Base-by-base conservation (phyloP, 2,329 filamentous ascomycete genomes). In the Venturiaceae sp. region DNA sequence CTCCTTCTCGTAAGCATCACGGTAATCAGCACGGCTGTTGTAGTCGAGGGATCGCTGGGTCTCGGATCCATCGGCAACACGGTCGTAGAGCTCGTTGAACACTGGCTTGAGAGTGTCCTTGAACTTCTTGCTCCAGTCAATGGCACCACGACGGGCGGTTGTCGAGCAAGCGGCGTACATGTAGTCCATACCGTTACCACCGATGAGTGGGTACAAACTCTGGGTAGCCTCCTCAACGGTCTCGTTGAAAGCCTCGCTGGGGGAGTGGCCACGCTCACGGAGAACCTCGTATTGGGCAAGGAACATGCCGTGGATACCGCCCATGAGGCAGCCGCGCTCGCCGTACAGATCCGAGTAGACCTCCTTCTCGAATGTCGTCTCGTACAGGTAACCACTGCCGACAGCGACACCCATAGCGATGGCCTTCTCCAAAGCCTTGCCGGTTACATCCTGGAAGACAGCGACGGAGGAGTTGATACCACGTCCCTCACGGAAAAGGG, bases 301-400 rank as follows among this genome's bases (percentile, higher is more conserved):
- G 89, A 99, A 99, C 94, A 99, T 99, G 75, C 94, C 94, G 85
- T 99, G 94, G 79, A 99, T 99, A 78, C 94, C 94, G 69, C 94
- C 94, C 94, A 99, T 99, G 72, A 99, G 83, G 86, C 94, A 99
- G 75, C 94, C 94, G 80, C 94, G 92, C 88, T 99, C 94, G 78
- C 94, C 94, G 83, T 99, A 99, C 67, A 99, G 87, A 80, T 97
- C 94, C 63, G 91, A 96, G 88, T 95, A 96, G 74, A 99, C 94
- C 83, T 99, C 94, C 88, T 99, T 99, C 85, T 99, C 88, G 73
- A 99, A 99, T 75, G 94, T 99, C 74, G 94, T 99, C 88, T 97
- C 89, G 86, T 99, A 99, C 69, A 99, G 89, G 85, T 99, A 99
- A 72, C 94, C 94, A 71, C 87, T 91, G 75, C 92, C 94, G 74